Evolutionary conservation across 2,329 filamentous ascomycete genomes (phyloP).

Genomic region (Alternaria triticina): DNA sequence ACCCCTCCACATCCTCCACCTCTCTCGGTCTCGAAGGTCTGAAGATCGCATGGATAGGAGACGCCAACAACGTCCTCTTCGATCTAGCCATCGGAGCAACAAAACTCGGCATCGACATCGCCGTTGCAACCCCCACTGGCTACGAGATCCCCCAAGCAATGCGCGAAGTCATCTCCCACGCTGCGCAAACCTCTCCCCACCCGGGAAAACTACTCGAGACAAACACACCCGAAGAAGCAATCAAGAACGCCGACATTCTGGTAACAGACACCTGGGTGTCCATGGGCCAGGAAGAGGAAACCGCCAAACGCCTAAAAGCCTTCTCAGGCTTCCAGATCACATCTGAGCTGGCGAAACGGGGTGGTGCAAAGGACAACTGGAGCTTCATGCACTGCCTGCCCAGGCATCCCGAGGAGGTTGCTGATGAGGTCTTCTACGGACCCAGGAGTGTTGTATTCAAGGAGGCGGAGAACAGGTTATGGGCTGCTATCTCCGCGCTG

Average conservation of each 20-base stretch:
- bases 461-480: conserved; percentile 93
- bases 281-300: conserved; percentile 95
- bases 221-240: conserved; percentile 79
- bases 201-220: conserved; percentile 77
- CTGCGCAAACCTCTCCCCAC: conserved; percentile 62
- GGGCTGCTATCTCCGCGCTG: conserved; percentile 83
- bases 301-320: conserved; percentile 74
- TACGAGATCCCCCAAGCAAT: conserved; percentile 83
- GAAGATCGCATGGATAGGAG: conserved; percentile 95
- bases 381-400: conserved; percentile 99
- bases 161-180: conserved; percentile 71
- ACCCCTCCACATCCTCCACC: conserved; percentile 57
- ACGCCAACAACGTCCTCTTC: conserved; percentile 96
- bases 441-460: conserved; percentile 85
- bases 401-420: conserved; percentile 89
- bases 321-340: conserved; percentile 95
- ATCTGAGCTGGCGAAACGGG: conserved; percentile 78
- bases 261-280: conserved; percentile 98
- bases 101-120: conserved; percentile 85
- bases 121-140: conserved; percentile 84
- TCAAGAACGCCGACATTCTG: conserved; percentile 84
- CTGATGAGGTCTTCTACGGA: conserved; percentile 93
- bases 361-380: conserved; percentile 87
- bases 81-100: conserved; percentile 87
- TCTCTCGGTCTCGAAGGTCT: conserved; percentile 77